phyloP scores from a whole-genome alignment of 2,329 filamentous ascomycete species.

The Botrytis byssoidea region DNA sequence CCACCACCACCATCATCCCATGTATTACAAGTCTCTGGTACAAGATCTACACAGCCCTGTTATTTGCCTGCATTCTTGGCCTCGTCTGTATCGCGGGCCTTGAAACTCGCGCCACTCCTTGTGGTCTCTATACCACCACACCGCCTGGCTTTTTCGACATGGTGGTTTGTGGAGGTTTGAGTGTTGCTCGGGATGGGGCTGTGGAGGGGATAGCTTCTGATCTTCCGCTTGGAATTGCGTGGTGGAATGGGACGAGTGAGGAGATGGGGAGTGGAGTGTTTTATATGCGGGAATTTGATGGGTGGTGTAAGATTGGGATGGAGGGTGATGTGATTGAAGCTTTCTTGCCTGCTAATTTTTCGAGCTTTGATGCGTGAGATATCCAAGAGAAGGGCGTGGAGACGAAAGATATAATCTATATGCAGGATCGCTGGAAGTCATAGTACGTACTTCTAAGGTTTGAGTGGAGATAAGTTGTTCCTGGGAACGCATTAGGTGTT shows the following conservation, averaged over 20 bases:
- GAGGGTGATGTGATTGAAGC: background rate
- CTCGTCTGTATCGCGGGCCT: background rate
- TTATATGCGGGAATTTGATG: background rate
- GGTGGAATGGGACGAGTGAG: background rate
- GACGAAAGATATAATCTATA: background rate
- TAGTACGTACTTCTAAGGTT: accelerated
- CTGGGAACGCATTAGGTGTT: background rate
- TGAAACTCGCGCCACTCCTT: background rate
- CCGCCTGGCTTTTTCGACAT: background rate
- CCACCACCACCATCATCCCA: background rate
- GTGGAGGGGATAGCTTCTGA: background rate
- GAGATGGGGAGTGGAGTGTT: background rate
- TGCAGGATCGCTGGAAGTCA: background rate
- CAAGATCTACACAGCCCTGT: background rate
- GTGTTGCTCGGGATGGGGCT: background rate
- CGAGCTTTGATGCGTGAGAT: background rate
- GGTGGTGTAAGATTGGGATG: background rate
- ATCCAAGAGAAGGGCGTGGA: background rate
- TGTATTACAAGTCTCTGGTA: background rate
- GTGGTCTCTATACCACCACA: background rate
- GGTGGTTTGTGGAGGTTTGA: background rate
- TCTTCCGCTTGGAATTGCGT: background rate
- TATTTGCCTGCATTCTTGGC: background rate
- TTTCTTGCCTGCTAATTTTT: background rate
- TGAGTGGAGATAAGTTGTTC: background rate